Evolutionary conservation across 208 protist genomes (phyloP).

Genomic region (Herpetomonas muscarum): DNA sequence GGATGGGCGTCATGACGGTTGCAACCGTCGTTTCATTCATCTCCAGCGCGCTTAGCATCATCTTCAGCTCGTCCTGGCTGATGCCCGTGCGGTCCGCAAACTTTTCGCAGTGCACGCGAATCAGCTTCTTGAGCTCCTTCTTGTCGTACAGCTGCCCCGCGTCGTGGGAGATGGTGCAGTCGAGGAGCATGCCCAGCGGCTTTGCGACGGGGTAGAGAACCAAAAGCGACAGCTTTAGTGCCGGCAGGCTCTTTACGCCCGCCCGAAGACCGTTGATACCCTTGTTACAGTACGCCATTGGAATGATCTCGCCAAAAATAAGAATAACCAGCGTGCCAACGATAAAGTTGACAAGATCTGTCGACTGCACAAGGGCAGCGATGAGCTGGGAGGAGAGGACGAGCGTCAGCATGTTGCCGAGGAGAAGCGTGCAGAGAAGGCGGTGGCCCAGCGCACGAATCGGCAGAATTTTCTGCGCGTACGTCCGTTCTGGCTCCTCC

Average conservation of each 20-base stretch:
- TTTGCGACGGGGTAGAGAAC: conserved; percentile 69
- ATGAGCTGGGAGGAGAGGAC: conserved; percentile 80
- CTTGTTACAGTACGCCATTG: conserved; percentile 78
- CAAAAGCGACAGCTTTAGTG: conserved; percentile 57
- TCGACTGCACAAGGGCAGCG: conserved; percentile 51
- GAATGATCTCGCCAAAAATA: conserved; percentile 74
- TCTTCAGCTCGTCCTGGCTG: conserved; percentile 53
- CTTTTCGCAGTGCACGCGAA: conserved; percentile 72
- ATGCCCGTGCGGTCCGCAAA: conserved; percentile 64
- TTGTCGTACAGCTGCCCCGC: conserved; percentile 74
- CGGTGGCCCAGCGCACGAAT: conserved; percentile 70
- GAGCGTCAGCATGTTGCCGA: conserved; percentile 82
- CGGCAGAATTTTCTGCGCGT: conserved; percentile 65
- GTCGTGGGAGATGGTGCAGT: conserved; percentile 65
- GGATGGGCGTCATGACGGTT: conserved; percentile 55
- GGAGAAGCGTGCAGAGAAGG: conserved; percentile 58
- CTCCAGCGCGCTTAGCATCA: conserved; percentile 77
- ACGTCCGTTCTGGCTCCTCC: conserved; percentile 53
- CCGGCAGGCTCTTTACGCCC: conserved; percentile 44
- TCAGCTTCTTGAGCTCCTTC: conserved; percentile 72
- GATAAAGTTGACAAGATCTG: conserved; percentile 71
- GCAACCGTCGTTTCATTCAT: conserved; percentile 49
- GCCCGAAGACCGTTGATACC: conserved; percentile 59
- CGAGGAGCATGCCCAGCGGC: conserved; percentile 69
- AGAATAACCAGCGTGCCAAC: conserved; percentile 61